These are phyloP conservation scores for Polygonum maritimum DNA, from an alignment of 148 eudicot genomes.

Conservation along the genomic window DNA sequence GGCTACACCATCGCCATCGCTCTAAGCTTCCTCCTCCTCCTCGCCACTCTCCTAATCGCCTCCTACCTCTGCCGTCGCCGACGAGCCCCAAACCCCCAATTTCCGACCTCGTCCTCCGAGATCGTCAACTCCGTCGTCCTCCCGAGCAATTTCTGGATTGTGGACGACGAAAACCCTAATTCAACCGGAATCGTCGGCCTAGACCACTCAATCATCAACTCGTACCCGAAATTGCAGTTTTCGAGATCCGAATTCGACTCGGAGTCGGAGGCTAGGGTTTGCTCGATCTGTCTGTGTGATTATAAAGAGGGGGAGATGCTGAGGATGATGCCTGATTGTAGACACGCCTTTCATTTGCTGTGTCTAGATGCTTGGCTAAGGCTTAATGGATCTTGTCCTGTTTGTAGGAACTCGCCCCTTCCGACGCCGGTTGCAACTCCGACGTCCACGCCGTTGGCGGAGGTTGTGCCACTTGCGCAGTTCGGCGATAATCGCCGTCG, in stretches of 20 bases:
- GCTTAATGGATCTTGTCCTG: constrained; percentile 74
- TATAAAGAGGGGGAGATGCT: constrained; percentile 75
- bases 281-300: constrained; percentile 81
- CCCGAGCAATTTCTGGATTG: constrained; percentile 70
- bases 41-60: constrained; percentile 53
- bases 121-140: constrained; percentile 25
- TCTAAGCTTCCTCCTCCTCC: constrained; percentile 69
- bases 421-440: constrained; percentile 93
- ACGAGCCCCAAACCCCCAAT: constrained; percentile 1
- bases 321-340: constrained; percentile 85
- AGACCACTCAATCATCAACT: constrained; percentile 50
- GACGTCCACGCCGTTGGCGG: constrained; percentile 19
- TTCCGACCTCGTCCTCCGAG: not conserved
- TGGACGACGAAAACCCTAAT: constrained; percentile 43
- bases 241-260: constrained; percentile 8
- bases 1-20: constrained; percentile 83
- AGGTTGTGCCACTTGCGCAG: constrained; percentile 7
- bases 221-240: constrained; percentile 68
- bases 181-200: constrained; percentile 46
- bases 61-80: constrained; percentile 54
- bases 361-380: constrained; percentile 88
- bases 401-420: constrained; percentile 80
- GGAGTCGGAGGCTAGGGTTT: constrained; percentile 25
- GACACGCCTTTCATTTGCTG: constrained; percentile 51
- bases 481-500: constrained; percentile 70